These are phyloP conservation scores for Excoecaria cochinchinensis DNA, from an alignment of 345 rosid species.

Conservation along the genomic window DNA sequence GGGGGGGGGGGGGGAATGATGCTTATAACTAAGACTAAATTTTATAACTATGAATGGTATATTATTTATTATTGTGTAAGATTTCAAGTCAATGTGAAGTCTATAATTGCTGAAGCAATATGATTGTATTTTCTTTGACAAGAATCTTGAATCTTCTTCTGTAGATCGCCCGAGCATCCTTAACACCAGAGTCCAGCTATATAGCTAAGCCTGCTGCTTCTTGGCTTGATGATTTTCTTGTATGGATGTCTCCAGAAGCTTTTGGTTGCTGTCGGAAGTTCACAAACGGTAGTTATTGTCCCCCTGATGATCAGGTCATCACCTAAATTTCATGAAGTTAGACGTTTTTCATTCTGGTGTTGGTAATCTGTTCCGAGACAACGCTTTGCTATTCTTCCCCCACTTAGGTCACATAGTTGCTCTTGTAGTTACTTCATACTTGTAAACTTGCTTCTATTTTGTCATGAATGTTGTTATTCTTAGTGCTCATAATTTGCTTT, in stretches of 20 bases:
- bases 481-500: background rate
- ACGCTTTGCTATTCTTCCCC: background rate
- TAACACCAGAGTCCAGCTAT: conserved; percentile 75
- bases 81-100: background rate
- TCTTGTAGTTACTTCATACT: background rate
- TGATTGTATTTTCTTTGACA: conserved; percentile 12
- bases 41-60: background rate
- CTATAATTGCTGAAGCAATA: conserved; percentile 9
- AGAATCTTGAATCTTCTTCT: conserved; percentile 18
- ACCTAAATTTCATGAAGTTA: conserved; percentile 18
- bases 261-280: conserved; percentile 96
- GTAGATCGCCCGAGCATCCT: conserved; percentile 83
- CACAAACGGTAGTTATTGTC: conserved; percentile 87
- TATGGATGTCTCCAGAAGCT: conserved; percentile 98
- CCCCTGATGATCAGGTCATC: conserved; percentile 92
- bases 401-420: background rate
- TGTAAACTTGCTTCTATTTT: background rate
- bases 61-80: background rate
- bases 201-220: conserved; percentile 99
- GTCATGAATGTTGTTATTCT: background rate
- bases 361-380: background rate
- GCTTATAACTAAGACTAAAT: background rate
- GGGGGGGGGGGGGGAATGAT: no score
- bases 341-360: background rate
- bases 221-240: conserved; percentile 98